phyloP scores from a whole-genome alignment of 2,329 filamentous ascomycete genomes.

The Exutisphaerella laricina region DNA sequence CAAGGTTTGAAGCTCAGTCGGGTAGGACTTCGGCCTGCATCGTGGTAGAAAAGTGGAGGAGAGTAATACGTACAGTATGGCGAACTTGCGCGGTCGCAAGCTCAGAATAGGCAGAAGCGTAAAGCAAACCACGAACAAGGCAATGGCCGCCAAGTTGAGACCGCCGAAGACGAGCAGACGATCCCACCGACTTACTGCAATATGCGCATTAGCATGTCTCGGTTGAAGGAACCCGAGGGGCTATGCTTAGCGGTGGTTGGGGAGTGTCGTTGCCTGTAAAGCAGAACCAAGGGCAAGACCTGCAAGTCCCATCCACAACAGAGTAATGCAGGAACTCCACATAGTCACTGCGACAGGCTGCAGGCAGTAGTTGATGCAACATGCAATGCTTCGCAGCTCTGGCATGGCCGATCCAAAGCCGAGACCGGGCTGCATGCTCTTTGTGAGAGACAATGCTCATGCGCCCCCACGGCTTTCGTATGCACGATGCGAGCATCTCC shows the following conservation, averaged over 20 bases:
- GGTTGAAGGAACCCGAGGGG: slow-evolving; percentile 24
- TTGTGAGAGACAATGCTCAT: slow-evolving; percentile 18
- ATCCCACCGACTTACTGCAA: slow-evolving; percentile 91
- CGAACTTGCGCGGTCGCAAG: slow-evolving; percentile 84
- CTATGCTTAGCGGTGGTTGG: slow-evolving; percentile 6
- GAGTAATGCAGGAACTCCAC: slow-evolving; percentile 28
- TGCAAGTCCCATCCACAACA: slow-evolving; percentile 19
- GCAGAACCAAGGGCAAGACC: slow-evolving; percentile 13
- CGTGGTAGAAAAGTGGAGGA: slow-evolving; percentile 5
- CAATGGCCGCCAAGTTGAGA: slow-evolving; percentile 82
- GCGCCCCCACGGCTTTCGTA: slow-evolving; percentile 17
- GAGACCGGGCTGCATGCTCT: slow-evolving; percentile 18
- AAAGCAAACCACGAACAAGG: slow-evolving; percentile 92
- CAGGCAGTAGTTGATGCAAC: slow-evolving; percentile 14
- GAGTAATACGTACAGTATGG: slow-evolving; percentile 74
- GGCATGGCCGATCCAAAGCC: slow-evolving; percentile 20
- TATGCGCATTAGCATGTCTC: slow-evolving; percentile 29
- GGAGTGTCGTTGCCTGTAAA: slow-evolving; percentile 13
- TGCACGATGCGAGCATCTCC: slow-evolving; percentile 19
- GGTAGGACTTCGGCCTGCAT: slow-evolving; percentile 11
- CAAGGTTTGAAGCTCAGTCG: slow-evolving; percentile 10
- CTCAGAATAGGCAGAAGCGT: slow-evolving; percentile 79
- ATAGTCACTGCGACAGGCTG: slow-evolving; percentile 17
- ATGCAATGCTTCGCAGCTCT: slow-evolving; percentile 17
- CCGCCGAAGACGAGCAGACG: slow-evolving; percentile 85